Evolutionary conservation across 164 flowering plant species (phyloP), one percentile per base, ranked within the genome.

Genomic region (Liriodendron chinense): DNA sequence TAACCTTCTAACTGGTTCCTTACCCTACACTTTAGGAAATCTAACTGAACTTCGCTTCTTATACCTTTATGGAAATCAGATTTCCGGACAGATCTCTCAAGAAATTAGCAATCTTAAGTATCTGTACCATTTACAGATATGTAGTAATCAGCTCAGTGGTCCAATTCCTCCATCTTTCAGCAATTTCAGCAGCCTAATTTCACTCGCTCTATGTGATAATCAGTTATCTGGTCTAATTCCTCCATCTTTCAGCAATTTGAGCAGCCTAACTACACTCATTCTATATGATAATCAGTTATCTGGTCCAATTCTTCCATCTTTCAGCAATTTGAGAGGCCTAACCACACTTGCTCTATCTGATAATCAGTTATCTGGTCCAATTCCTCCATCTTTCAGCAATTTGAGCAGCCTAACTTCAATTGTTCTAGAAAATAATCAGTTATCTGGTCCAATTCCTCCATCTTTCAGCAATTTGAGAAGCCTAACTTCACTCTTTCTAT

Each of bases 311-410:
- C 79, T 80, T 47, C 21, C 75, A 0, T 57, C 71, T 34, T 48
- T 81, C 47, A 78, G 78, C 59, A 78, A 75, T 22, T 49, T 78
- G 50, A 67, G 78, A 8, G 72, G 4, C 7, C 43, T 81, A 47
- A 23, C 63, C 69, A 0, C 0, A 34, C 43, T 34, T 7, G 43
- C 59, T 79, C 65, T 80, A 23, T 71, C 75, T 7, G 18, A 49
- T 43, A 81, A 78, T 73, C 68, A 69, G 22, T 72, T 81, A 68
- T 59, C 80, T 24, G 76, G 83, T 24, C 53, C 53, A 10, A 34
- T n/a, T n/a, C n/a, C n/a, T n/a, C n/a, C n/a, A n/a, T n/a, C n/a
- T n/a, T n/a, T n/a, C n/a, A n/a, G n/a, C n/a, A n/a, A n/a, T n/a
- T n/a, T n/a, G n/a, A n/a, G n/a, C n/a, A n/a, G n/a, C n/a, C n/a